Evolutionary conservation across 2,329 filamentous ascomycete species (phyloP), one percentile per base, ranked within the genome.

Genomic region (Cladosporium sp.): DNA sequence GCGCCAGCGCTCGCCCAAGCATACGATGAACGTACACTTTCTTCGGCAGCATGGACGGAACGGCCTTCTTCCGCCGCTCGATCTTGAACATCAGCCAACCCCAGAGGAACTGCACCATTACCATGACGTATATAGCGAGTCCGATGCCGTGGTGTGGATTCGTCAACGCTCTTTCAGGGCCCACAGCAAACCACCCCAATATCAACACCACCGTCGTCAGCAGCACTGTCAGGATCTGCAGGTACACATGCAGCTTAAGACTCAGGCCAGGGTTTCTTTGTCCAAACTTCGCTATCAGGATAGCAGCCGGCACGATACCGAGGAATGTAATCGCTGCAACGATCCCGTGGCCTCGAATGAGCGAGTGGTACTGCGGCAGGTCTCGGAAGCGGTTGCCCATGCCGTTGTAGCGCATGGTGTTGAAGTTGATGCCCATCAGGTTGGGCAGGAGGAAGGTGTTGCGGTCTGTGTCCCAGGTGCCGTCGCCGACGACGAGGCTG

Each of bases 61-160:
- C 68, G n/a, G 65, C 68, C 79, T 82, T 82, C 72, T 84, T 84
- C 57, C 72, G 73, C 59, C 73, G 72, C 63, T 78, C 77, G n/a
- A 71, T 83, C 84, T 72, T 86, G 81, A 52, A 80, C 78, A 93
- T 86, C 49, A 91, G 80, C 62, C 86, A 85, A 3, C 91, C 91
- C 32, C 88, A 89, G 2, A 93, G 74, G 18, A 89, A 85, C 75
- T 95, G 92, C 4, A 91, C 78, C 55, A 92, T 76, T 38, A 94
- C 85, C 57, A 92, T 79, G 54, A 89, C 85, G 74, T 93, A 94
- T 55, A 96, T 87, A 32, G 91, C 90, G 38, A 93, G 83, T 15
- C 92, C 92, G 69, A 95, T 94, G 68, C 90, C 91, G 78, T 96
- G 92, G 76, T 96, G 92, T 0, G 92, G 92, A 75, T 96, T 96